Evolutionary conservation across 129 eudicot species (phyloP), one percentile per base, ranked within the genome.

Genomic region (Helianthus annuus): DNA sequence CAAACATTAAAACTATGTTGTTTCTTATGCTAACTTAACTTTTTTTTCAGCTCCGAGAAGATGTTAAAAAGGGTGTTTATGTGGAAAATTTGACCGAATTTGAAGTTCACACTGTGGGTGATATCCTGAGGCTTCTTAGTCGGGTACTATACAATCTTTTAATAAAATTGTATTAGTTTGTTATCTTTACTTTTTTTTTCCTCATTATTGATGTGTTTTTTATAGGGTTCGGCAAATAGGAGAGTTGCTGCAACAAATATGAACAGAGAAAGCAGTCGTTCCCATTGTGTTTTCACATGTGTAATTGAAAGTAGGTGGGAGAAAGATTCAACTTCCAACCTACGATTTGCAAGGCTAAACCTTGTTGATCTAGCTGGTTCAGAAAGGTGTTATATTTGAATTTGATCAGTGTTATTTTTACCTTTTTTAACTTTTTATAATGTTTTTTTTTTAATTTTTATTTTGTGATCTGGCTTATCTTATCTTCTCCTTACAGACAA

Each of bases 351-450:
- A 2, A 81, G 97, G 83, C 78, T 95, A 68, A 95, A 95, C 85
- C 95, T 95, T 61, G 97, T 95, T 71, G 99, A 95, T 77, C 87
- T 95, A 14, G 97, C 99, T 66, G 99, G 99, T 76, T 95, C 99
- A 45, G 99, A 95, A 79, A 95, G 99, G 99, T 95, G 76, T 60
- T 36, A 19, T 49, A 19, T 62, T 56, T 29, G 14, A 53, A 48
- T 51, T 38, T 7, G 46, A 54, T 5, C 15, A 19, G 48, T 40
- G 2, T 15, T 9, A 15, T 53, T 29, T 45, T 44, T 48, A n/a
- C 17, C 15, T 67, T 1, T 45, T 63, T 75, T 40, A 27, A 27
- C 32, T 27, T 27, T 27, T 27, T 27, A 27, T 27, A 27, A 27
- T 32, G 36, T 32, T 27, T 27, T 27, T 34, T 29, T 7, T 15